Percentiles rank a stretch among this genome's conserved stretches.
phyloP scores from a whole-genome alignment of 148 eudicot genomes.

The Rhododendron mucronatum region DNA sequence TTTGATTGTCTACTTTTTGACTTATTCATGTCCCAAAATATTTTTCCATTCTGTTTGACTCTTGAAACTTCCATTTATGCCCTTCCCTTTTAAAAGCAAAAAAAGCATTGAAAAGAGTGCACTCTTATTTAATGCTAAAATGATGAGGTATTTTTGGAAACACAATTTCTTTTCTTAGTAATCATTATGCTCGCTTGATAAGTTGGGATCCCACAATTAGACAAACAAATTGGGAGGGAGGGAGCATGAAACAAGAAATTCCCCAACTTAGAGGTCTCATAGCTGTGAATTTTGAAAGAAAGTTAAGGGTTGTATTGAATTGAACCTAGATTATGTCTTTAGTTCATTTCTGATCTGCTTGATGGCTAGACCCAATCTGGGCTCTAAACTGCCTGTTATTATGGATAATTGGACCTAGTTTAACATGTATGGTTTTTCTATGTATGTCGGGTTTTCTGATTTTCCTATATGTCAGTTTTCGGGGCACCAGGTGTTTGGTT shows the following conservation, averaged over 20 bases:
- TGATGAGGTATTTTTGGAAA: no score
- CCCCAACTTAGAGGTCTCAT: background rate
- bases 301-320: background rate
- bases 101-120: no score
- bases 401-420: background rate
- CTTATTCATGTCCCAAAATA: no score
- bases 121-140: no score
- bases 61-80: no score
- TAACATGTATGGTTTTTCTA: background rate
- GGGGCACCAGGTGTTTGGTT: background rate
- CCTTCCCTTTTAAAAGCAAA: no score
- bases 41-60: no score
- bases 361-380: background rate
- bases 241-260: background rate
- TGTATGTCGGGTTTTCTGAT: background rate
- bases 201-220: no score
- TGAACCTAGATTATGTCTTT: background rate
- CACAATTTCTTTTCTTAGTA: no score
- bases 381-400: background rate
- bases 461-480: background rate
- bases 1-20: no score
- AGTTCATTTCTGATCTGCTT: background rate
- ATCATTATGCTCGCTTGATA: no score
- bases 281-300: background rate
- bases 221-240: no score